These are phyloP conservation scores for Penicillium bovifimosum DNA, from an alignment of 495 filamentous ascomycete genomes.

Conservation along the genomic window DNA sequence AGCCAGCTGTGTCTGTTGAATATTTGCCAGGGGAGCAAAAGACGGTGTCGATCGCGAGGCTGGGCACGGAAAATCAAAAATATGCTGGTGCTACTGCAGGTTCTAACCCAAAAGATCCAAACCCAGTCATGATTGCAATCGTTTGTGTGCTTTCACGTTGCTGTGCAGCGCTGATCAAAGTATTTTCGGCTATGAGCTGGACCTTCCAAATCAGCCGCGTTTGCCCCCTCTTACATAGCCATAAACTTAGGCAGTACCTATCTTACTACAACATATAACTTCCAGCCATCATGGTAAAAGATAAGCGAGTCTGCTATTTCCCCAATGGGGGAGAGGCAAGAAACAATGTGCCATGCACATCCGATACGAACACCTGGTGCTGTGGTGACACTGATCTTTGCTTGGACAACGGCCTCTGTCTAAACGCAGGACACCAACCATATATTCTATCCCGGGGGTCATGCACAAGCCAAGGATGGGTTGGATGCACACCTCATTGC, in stretches of 20 bases:
- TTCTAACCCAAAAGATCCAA: neutral
- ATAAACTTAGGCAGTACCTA: too few species aligned
- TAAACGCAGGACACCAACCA: neutral
- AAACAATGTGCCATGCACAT: neutral
- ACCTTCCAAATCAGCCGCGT: neutral
- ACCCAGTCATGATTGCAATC: neutral
- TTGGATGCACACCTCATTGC: neutral
- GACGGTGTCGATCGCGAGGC: neutral
- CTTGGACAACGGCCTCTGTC: neutral
- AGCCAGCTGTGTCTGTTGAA: too few species aligned
- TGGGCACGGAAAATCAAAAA: neutral
- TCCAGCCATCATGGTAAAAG: neutral
- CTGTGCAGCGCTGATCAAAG: neutral
- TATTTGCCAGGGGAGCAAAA: too few species aligned
- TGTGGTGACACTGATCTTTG: neutral
- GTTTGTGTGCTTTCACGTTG: neutral
- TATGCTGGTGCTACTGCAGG: neutral
- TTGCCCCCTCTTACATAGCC: neutral
- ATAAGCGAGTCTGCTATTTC: neutral
- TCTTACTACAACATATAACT: neutral
- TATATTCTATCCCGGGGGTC: neutral
- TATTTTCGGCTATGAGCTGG: neutral
- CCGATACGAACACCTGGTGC: neutral
- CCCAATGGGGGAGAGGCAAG: neutral
- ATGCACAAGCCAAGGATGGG: constrained; percentile 1